Evolutionary conservation across 2,329 filamentous ascomycete genomes (phyloP).

Genomic region (Aspergillus caelatus): DNA sequence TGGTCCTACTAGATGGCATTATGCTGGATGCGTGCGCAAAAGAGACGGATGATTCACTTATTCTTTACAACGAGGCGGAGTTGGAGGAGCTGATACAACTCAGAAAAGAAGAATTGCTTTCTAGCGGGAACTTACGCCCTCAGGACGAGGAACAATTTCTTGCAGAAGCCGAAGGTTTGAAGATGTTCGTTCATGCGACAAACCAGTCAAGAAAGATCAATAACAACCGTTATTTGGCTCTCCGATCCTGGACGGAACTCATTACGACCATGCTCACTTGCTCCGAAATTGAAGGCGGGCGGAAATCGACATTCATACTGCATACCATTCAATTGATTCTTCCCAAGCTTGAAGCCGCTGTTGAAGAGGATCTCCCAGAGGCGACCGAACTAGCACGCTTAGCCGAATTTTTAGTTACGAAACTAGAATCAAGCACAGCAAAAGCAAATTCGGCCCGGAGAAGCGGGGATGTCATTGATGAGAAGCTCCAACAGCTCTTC

Average conservation of each 20-base stretch:
- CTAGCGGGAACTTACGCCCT: conserved; percentile 48
- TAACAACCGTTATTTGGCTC: conserved; percentile 63
- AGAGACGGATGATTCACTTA: conserved; percentile 52
- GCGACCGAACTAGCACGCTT: conserved; percentile 77
- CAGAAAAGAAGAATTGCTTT: conserved; percentile 43
- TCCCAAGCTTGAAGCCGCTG: conserved; percentile 80
- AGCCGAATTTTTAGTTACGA: conserved; percentile 65
- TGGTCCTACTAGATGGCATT: conserved; percentile 66
- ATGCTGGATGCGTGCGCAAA: conserved; percentile 68
- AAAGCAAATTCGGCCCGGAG: conserved; percentile 46
- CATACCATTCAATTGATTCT: conserved; percentile 85
- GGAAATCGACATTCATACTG: conserved; percentile 76
- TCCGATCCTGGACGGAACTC: conserved; percentile 83
- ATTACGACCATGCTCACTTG: conserved; percentile 80
- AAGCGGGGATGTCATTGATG: conserved; percentile 73
- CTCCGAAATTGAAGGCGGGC: conserved; percentile 74
- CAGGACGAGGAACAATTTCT: conserved; percentile 46
- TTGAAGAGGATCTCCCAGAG: conserved; percentile 68
- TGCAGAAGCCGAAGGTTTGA: conserved; percentile 41
- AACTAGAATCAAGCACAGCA: conserved; percentile 40
- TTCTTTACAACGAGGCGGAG: conserved; percentile 69
- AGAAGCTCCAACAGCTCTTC: conserved; percentile 90
- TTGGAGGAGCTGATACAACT: conserved; percentile 72
- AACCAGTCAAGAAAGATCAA: conserved; percentile 44
- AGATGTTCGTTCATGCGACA: conserved; percentile 42